A percentile compares a stretch with the other conserved stretches of the same genome.
phyloP scores from a whole-genome alignment of 176 grass and related monocot species.

The Puya raimondii region DNA sequence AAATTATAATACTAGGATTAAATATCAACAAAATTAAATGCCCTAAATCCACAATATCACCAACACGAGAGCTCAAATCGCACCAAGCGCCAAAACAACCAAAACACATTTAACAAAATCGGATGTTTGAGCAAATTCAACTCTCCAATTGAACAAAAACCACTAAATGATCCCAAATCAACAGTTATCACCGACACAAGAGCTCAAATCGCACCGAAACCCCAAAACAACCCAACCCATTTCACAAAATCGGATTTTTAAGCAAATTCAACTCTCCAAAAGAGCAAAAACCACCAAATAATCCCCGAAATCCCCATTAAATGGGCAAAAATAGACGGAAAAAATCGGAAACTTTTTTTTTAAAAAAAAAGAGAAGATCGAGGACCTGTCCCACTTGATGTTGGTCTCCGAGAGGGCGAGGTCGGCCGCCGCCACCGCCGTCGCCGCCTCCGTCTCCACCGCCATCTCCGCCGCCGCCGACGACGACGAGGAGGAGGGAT shows the following conservation, averaged over 20 bases:
- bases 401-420: slow-evolving; percentile 68
- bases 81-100: neutral
- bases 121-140: neutral
- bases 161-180: neutral
- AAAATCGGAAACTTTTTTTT: neutral
- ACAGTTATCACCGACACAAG: neutral
- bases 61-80: neutral
- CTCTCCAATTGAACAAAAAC: neutral
- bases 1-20: too few relatives aligned
- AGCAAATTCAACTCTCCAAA: neutral
- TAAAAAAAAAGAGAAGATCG: neutral
- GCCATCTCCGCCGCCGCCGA: slow-evolving; percentile 32
- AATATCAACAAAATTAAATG: neutral
- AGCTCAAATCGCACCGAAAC: neutral
- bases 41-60: neutral
- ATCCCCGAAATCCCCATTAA: neutral
- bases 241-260: neutral
- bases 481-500: too few relatives aligned
- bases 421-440: slow-evolving; percentile 32
- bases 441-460: slow-evolving; percentile 38
- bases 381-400: slow-evolving; percentile 90
- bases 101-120: neutral
- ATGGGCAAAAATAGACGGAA: neutral
- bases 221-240: neutral
- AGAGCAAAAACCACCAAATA: neutral